phyloP scores from a whole-genome alignment of 441 rosid species.

The Sinapis alba region DNA sequence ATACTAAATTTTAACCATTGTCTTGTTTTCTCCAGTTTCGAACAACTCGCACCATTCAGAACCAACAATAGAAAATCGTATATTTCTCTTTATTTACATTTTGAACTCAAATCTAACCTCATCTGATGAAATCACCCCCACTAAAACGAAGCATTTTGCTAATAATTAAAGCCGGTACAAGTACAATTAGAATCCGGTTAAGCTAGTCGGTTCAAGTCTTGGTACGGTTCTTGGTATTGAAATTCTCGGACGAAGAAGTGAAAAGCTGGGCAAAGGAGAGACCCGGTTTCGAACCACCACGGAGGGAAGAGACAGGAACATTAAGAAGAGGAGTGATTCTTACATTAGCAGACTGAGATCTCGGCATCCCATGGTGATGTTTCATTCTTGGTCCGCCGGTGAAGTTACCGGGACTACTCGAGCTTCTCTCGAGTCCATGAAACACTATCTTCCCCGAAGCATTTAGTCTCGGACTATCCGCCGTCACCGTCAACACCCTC shows the following conservation, averaged over 20 bases:
- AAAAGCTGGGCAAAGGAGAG: conserved; percentile 65
- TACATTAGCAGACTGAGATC: conserved; percentile 89
- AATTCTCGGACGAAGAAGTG: conserved; percentile 39
- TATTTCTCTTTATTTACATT: conserved; percentile 30
- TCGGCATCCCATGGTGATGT: conserved; percentile 82
- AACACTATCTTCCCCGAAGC: conserved; percentile 92
- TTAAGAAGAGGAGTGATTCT: conserved; percentile 88
- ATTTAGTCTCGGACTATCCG: conserved; percentile 88
- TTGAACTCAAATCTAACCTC: not conserved
- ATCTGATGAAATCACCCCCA: not conserved
- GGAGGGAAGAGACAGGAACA: conserved; percentile 83
- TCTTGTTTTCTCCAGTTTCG: conserved; percentile 16
- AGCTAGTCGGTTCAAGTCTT: conserved; percentile 35
- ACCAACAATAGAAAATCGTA: not conserved
- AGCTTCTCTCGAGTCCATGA: conserved; percentile 86
- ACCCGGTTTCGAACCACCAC: conserved; percentile 51
- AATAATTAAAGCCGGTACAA: conserved; percentile 11
- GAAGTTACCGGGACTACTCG: conserved; percentile 94
- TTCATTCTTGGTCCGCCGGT: conserved; percentile 76
- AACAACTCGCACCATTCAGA: conserved; percentile 27
- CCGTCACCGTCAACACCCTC: conserved; percentile 59
- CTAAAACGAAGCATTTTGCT: not conserved
- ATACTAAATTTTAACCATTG: conserved; percentile 28
- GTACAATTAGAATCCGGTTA: conserved; percentile 5
- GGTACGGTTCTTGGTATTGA: conserved; percentile 40